Percentiles rank a stretch among this genome's conserved stretches.
These are phyloP conservation scores for Westerdykella sp. DNA, from an alignment of 2,329 filamentous ascomycete genomes.

Conservation along the genomic window DNA sequence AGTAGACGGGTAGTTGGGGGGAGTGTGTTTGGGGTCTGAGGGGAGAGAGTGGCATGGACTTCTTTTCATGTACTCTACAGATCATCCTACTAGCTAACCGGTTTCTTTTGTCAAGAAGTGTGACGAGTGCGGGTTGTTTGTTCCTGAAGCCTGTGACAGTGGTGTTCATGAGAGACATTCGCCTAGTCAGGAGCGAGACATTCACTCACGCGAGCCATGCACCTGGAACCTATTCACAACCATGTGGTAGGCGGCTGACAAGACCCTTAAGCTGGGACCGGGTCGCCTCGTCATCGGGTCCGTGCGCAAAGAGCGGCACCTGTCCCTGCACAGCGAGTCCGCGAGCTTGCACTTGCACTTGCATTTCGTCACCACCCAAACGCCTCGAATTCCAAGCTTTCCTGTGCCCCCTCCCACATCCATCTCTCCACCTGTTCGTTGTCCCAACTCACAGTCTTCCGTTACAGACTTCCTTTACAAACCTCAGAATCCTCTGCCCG, in stretches of 20 bases:
- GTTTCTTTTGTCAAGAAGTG: slow-evolving; percentile 32
- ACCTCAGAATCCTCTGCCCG: too few species aligned
- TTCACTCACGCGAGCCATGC: slow-evolving; percentile 4
- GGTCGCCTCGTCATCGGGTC: slow-evolving; percentile 15
- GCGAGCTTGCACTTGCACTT: slow-evolving; percentile 4
- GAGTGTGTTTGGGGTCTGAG: slow-evolving; percentile 18
- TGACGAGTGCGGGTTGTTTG: slow-evolving; percentile 1
- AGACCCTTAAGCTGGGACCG: slow-evolving; percentile 21
- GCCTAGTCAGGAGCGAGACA: not conserved
- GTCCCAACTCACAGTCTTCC: too few species aligned
- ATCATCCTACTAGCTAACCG: slow-evolving; percentile 35
- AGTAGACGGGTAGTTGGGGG: slow-evolving; percentile 30
- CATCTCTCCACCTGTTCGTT: slow-evolving; percentile 1
- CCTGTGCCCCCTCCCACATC: slow-evolving; percentile 14
- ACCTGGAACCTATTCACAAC: too few species aligned
- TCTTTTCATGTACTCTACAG: slow-evolving; percentile 39
- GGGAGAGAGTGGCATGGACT: slow-evolving; percentile 26
- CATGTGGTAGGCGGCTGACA: too few species aligned
- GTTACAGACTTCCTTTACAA: too few species aligned
- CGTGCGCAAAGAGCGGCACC: slow-evolving; percentile 14
- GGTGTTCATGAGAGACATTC: too few species aligned
- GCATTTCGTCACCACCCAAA: slow-evolving; percentile 33
- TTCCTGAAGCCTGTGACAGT: slow-evolving; percentile 4
- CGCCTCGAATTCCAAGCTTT: slow-evolving; percentile 27
- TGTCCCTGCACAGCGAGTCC: slow-evolving; percentile 12